Conservation (phyloP, 208 protist genomes). For the Crithidia fasciculata region DNA sequence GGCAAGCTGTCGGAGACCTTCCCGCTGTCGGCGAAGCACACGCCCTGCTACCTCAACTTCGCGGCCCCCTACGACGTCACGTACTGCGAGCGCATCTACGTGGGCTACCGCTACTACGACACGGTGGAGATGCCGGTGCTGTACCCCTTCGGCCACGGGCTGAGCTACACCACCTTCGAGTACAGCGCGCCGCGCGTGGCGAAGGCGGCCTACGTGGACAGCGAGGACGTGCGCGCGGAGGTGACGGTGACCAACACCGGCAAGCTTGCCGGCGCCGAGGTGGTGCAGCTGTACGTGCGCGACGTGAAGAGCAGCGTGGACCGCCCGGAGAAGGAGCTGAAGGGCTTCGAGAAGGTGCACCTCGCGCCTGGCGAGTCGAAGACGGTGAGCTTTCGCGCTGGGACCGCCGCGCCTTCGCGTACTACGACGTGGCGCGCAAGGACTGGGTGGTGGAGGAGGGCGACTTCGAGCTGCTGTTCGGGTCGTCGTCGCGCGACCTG, state of each 20-base stretch:
- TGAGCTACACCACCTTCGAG: conserved; percentile 19
- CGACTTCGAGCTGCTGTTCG: conserved; percentile 28
- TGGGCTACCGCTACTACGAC: conserved; percentile 17
- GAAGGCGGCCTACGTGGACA: conserved; percentile 20
- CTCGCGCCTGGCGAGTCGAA: conserved; percentile 22
- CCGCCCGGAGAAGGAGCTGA: conserved; percentile 18
- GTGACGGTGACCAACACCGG: conserved; percentile 21
- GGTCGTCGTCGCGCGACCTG: conserved; percentile 25
- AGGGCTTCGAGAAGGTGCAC: conserved; percentile 30
- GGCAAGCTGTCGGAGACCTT: conserved; percentile 10
- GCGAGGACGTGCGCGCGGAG: conserved; percentile 11
- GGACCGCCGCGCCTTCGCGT: conserved; percentile 30
- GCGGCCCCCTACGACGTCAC: conserved; percentile 9
- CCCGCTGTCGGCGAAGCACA: not conserved
- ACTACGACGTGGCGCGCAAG: conserved; percentile 31
- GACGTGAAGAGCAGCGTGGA: conserved; percentile 14
- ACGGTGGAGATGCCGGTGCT: not conserved
- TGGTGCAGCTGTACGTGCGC: conserved; percentile 23
- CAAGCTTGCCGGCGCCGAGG: conserved; percentile 11
- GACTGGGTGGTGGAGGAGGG: conserved; percentile 28
- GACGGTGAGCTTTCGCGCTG: conserved; percentile 21
- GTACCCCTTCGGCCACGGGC: conserved; percentile 17
- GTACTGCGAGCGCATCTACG: conserved; percentile 17
- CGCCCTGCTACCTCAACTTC: conserved; percentile 6
- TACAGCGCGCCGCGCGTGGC: conserved; percentile 17